These are phyloP conservation scores for Yarrowia divulgata DNA, from an alignment of 805 yeast genomes.

Conservation along the genomic window DNA sequence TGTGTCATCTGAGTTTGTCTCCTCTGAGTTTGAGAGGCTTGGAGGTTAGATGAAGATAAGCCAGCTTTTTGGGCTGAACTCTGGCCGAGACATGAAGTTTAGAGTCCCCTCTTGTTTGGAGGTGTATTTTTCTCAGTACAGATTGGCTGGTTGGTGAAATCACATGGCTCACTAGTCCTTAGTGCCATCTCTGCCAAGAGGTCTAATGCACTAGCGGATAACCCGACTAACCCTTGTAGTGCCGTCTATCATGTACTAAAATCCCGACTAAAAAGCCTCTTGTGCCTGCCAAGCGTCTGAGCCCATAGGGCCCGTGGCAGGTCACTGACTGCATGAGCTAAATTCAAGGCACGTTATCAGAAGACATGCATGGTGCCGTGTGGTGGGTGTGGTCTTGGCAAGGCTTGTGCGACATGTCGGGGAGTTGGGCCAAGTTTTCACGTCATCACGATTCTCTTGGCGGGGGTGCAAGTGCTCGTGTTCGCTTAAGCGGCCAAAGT, in stretches of 20 bases:
- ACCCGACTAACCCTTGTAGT: conserved; percentile 3
- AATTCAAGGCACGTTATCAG: conserved; percentile 31
- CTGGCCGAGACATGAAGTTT: not conserved
- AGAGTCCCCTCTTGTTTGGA: not conserved
- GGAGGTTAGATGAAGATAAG: not conserved
- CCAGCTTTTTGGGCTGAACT: conserved; percentile 1
- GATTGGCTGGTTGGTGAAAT: too few species aligned
- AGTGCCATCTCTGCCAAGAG: too few species aligned
- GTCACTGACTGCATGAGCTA: not conserved
- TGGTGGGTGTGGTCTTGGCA: conserved; percentile 21
- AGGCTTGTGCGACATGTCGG: not conserved
- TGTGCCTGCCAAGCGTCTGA: conserved; percentile 11
- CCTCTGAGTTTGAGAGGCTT: too few species aligned
- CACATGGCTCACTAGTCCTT: too few species aligned
- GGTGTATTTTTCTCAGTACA: too few species aligned
- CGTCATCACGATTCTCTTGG: not conserved
- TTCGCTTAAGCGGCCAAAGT: not conserved
- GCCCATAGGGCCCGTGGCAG: not conserved
- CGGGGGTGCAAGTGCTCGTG: not conserved
- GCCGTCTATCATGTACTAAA: not conserved
- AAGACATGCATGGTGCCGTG: conserved; percentile 35
- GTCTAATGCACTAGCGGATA: not conserved
- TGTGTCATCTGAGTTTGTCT: too few species aligned
- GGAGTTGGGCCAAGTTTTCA: not conserved
- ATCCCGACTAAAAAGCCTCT: conserved; percentile 6